A percentile compares a stretch with the other conserved stretches of the same genome.
Evolutionary conservation across 192 early-diverging fungal genomes (phyloP).

Genomic region (Linnemannia zychae): DNA sequence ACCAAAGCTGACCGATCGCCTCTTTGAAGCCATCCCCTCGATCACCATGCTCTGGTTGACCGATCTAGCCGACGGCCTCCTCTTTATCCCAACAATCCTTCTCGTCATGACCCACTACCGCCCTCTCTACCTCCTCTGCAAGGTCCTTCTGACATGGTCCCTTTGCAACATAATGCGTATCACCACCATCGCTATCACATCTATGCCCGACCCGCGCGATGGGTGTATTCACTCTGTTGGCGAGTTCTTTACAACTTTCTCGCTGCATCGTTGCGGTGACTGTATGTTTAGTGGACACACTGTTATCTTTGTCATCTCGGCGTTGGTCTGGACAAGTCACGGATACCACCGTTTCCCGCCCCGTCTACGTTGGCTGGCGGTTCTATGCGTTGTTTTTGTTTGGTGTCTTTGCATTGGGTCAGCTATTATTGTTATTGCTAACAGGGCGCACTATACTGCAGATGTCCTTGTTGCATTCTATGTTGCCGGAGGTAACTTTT

Average conservation of each 20-base stretch:
- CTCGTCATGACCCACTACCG: slow-evolving; percentile 67
- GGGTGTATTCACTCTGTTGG: slow-evolving; percentile 67
- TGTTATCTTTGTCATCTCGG: slow-evolving; percentile 71
- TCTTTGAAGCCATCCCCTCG: slow-evolving; percentile 70
- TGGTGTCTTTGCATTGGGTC: slow-evolving; percentile 68
- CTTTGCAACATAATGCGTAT: slow-evolving; percentile 70
- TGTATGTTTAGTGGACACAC: slow-evolving; percentile 78
- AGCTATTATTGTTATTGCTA: slow-evolving; percentile 71
- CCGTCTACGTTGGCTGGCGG: slow-evolving; percentile 52
- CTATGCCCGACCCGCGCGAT: slow-evolving; percentile 72
- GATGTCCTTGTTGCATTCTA: slow-evolving; percentile 76
- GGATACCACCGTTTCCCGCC: slow-evolving; percentile 53
- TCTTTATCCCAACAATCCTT: slow-evolving; percentile 67
- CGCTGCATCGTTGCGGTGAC: slow-evolving; percentile 73
- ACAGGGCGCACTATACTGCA: slow-evolving; percentile 74
- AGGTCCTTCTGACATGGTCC: slow-evolving; percentile 64
- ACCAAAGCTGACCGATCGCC: slow-evolving; percentile 60
- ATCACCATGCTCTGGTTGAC: slow-evolving; percentile 70
- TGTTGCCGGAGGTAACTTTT: slow-evolving; percentile 69
- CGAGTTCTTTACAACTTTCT: slow-evolving; percentile 71
- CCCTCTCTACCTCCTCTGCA: slow-evolving; percentile 68
- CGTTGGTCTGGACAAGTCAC: slow-evolving; percentile 72
- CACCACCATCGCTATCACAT: slow-evolving; percentile 76
- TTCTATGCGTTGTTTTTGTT: slow-evolving; percentile 55
- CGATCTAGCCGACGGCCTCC: slow-evolving; percentile 70